Evolutionary conservation across 768 basidiomycete genomes (phyloP).

Genomic region (Imleria badia): DNA sequence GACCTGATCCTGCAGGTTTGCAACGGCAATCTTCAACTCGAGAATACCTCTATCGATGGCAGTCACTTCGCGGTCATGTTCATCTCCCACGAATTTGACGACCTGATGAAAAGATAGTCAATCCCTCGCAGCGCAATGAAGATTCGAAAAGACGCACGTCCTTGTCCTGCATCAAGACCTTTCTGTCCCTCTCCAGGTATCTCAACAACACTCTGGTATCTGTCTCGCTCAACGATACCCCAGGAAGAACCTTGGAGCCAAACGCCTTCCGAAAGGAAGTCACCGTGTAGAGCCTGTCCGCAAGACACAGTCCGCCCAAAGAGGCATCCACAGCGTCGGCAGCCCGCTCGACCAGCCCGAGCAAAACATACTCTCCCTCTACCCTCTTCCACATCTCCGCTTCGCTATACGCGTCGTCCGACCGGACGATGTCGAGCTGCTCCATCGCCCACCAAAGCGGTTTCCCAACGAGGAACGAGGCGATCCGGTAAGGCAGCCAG

Average conservation of each 20-base stretch:
- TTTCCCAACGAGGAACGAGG: slow-evolving; percentile 67
- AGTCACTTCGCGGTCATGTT: slow-evolving; percentile 50
- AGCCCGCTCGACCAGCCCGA: slow-evolving; percentile 62
- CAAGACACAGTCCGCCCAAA: slow-evolving; percentile 43
- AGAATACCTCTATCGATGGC: slow-evolving; percentile 82
- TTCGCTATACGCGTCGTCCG: slow-evolving; percentile 53
- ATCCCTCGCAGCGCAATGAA: not conserved
- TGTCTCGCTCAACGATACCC: slow-evolving; percentile 48
- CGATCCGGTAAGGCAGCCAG: slow-evolving; percentile 69
- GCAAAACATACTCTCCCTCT: slow-evolving; percentile 73
- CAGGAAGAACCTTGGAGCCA: slow-evolving; percentile 41
- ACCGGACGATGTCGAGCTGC: slow-evolving; percentile 67
- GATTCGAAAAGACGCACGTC: slow-evolving; percentile 48
- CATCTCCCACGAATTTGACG: slow-evolving; percentile 69
- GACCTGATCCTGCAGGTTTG: slow-evolving; percentile 67
- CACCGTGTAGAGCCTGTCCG: slow-evolving; percentile 60
- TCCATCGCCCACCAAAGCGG: slow-evolving; percentile 88
- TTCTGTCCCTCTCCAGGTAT: slow-evolving; percentile 77
- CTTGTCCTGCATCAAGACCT: slow-evolving; percentile 59
- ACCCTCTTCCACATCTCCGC: slow-evolving; percentile 51
- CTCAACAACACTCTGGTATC: slow-evolving; percentile 73
- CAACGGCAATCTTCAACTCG: slow-evolving; percentile 71
- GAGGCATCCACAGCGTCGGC: slow-evolving; percentile 54
- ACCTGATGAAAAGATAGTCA: slow-evolving; percentile 44
- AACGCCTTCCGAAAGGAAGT: slow-evolving; percentile 64